phyloP scores from a whole-genome alignment of 257 asterid species.

The Coffea canephora region DNA sequence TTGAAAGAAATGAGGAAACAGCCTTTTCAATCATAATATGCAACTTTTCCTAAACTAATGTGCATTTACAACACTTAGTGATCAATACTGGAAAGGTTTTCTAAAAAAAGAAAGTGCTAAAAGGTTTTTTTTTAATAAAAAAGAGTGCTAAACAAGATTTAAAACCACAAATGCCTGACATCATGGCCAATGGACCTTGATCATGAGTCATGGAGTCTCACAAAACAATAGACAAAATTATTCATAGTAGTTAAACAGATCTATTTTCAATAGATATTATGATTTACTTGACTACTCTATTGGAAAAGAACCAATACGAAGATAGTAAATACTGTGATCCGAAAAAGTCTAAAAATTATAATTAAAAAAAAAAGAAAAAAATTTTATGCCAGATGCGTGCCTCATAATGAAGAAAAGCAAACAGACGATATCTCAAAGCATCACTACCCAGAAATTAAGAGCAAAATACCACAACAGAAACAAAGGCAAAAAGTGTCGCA shows the following conservation, averaged over 20 bases:
- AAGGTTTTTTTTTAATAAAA: no score
- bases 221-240: not conserved
- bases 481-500: not conserved
- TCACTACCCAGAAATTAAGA: not conserved
- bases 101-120: no score
- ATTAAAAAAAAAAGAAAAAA: no score
- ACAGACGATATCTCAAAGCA: not conserved
- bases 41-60: not conserved
- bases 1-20: not conserved
- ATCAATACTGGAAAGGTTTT: not conserved
- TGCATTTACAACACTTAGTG: not conserved
- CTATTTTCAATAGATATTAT: no score
- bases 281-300: not conserved
- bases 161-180: not conserved
- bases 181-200: no score
- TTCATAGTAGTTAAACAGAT: not conserved
- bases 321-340: no score
- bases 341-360: no score
- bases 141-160: no score
- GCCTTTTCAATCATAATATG: not conserved
- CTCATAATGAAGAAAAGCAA: not conserved
- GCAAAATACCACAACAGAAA: not conserved
- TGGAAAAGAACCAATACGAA: not conserved
- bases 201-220: not conserved
- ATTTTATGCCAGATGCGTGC: not conserved